Evolutionary conservation across 108 stramenopile genomes (phyloP).

Genomic region (Cyclotella distinguenda): DNA sequence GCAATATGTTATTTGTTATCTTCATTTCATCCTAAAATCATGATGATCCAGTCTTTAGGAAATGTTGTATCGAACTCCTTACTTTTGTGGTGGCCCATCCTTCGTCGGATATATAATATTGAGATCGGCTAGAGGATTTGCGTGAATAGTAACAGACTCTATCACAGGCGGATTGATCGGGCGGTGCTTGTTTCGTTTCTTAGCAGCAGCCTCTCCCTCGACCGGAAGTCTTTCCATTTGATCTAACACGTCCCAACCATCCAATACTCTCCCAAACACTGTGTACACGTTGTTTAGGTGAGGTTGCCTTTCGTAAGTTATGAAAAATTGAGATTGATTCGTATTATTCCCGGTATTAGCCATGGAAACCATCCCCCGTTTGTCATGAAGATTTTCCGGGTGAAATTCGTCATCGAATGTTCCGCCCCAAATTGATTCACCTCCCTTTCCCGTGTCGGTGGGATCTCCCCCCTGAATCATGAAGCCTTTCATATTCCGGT

Average conservation of each 20-base stretch:
- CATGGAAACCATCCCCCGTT: constrained; percentile 89
- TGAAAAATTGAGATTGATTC: constrained; percentile 91
- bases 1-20: too few species aligned
- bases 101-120: constrained; percentile 79
- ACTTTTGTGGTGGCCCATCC: constrained; percentile 76
- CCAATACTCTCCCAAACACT: constrained; percentile 92
- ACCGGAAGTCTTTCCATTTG: constrained; percentile 93
- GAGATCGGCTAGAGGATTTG: constrained; percentile 94
- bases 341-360: constrained; percentile 93
- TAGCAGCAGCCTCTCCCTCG: constrained; percentile 57
- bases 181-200: constrained; percentile 81
- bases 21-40: too few species aligned
- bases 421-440: constrained; percentile 97
- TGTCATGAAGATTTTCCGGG: constrained; percentile 85
- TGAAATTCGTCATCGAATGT: constrained; percentile 95
- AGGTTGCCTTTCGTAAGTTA: constrained; percentile 91
- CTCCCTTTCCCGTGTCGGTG: constrained; percentile 85
- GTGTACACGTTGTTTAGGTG: constrained; percentile 95
- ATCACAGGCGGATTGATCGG: constrained; percentile 89
- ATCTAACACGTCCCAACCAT: constrained; percentile 95
- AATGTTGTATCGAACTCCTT: too few species aligned
- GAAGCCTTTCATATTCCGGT: constrained; percentile 93
- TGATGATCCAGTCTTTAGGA: too few species aligned
- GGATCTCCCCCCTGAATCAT: constrained; percentile 98
- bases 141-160: constrained; percentile 89